phyloP scores from a whole-genome alignment of 768 basidiomycete genomes.

The Chiua virens region DNA sequence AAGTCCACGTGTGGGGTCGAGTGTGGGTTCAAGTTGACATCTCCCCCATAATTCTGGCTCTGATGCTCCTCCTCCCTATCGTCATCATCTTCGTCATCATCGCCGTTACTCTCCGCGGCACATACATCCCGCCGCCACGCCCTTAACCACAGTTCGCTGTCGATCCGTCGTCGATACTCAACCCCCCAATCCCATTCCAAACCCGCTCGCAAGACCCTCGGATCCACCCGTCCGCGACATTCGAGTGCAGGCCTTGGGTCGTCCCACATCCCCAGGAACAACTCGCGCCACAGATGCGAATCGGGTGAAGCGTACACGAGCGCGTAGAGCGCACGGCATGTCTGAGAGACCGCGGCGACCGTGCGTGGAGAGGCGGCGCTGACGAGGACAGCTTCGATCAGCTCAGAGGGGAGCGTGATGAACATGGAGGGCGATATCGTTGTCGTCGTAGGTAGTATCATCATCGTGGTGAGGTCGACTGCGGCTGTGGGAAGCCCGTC shows the following conservation, averaged over 20 bases:
- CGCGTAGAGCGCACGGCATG: slow-evolving; percentile 34
- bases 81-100: neutral
- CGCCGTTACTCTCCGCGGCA: neutral
- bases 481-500: too few relatives aligned
- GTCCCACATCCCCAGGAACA: slow-evolving; percentile 51
- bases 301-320: slow-evolving; percentile 37
- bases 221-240: slow-evolving; percentile 26
- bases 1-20: neutral
- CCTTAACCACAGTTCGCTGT: slow-evolving; percentile 23
- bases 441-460: neutral
- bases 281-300: slow-evolving; percentile 46
- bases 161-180: slow-evolving; percentile 24
- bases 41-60: too few relatives aligned
- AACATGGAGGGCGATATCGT: slow-evolving; percentile 1
- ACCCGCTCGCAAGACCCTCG: slow-evolving; percentile 14
- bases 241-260: slow-evolving; percentile 42
- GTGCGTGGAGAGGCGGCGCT: slow-evolving; percentile 28
- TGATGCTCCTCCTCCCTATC: too few relatives aligned
- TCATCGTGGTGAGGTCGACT: too few relatives aligned
- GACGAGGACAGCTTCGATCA: slow-evolving; percentile 40
- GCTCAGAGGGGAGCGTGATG: slow-evolving; percentile 37
- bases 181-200: slow-evolving; percentile 22
- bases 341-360: slow-evolving; percentile 37
- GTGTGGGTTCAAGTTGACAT: too few relatives aligned
- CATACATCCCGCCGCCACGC: slow-evolving; percentile 23